Conservation (phyloP, 352 stramenopile genomes). For the Thalassiosira delicatula region DNA sequence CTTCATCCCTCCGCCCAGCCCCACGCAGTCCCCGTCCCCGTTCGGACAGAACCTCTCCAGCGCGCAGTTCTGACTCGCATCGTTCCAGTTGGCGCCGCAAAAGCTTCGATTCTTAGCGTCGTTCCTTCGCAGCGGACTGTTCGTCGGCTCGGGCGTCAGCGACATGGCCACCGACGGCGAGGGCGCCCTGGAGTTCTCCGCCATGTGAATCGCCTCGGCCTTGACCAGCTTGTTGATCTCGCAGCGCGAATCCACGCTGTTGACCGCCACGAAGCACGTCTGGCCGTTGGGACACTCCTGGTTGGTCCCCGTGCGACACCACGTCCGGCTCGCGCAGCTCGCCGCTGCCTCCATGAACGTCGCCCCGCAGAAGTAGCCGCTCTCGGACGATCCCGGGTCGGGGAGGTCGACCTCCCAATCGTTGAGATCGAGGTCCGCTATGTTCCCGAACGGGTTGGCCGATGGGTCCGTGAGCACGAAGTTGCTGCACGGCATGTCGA, state of each 20-base stretch:
- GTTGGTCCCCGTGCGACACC: conserved; percentile 54
- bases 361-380: conserved; percentile 53
- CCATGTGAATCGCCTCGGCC: conserved; percentile 18
- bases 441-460: conserved; percentile 29
- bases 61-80: conserved; percentile 50
- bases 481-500: conserved; percentile 64
- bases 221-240: conserved; percentile 69
- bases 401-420: conserved; percentile 40
- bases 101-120: conserved; percentile 51
- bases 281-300: conserved; percentile 69
- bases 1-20: conserved; percentile 29
- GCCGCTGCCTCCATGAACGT: conserved; percentile 49
- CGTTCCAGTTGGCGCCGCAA: conserved; percentile 48
- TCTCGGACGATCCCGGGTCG: conserved; percentile 42
- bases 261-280: conserved; percentile 57
- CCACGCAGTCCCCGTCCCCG: conserved; percentile 44
- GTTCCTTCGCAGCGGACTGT: background rate
- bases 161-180: background rate
- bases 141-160: conserved; percentile 8
- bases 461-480: conserved; percentile 55
- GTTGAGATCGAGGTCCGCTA: conserved; percentile 17
- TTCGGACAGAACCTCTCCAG: conserved; percentile 49
- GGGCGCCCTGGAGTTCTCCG: background rate
- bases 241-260: conserved; percentile 45
- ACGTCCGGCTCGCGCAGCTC: conserved; percentile 32